Evolutionary conservation across 305 asterid genomes (phyloP).

Genomic region (Solanum hybrid): DNA sequence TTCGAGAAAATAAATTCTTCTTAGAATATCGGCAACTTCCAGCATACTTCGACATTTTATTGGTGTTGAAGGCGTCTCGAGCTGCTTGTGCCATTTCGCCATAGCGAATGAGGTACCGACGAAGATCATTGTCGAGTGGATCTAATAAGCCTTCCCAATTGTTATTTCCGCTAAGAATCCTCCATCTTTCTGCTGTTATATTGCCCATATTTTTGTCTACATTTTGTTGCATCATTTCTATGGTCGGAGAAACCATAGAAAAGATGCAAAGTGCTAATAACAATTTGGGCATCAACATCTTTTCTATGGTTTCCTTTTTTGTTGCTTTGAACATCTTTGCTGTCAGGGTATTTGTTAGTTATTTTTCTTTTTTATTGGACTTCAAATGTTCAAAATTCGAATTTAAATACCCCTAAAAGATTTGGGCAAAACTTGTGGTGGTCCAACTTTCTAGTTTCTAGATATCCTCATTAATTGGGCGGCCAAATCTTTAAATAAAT

Average conservation of each 20-base stretch:
- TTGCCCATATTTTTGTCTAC: not conserved
- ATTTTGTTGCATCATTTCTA: not conserved
- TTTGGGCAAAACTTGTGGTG: not conserved
- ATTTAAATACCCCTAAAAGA: not conserved
- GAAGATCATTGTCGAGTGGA: slow-evolving; percentile 56
- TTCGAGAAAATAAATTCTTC: slow-evolving; percentile 20
- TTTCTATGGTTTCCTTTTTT: not conserved
- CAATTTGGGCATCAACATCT: not conserved
- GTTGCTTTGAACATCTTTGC: not conserved
- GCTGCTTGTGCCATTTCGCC: slow-evolving; percentile 65
- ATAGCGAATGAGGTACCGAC: slow-evolving; percentile 49
- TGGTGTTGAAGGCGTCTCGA: slow-evolving; percentile 56
- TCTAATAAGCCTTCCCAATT: slow-evolving; percentile 53
- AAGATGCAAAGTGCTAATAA: not conserved
- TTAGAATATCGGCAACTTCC: slow-evolving; percentile 45
- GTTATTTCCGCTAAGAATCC: slow-evolving; percentile 41
- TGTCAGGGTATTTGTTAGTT: not conserved
- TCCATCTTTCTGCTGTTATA: slow-evolving; percentile 36
- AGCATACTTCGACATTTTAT: slow-evolving; percentile 50
- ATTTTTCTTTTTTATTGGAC: not conserved
- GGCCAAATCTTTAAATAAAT: not conserved
- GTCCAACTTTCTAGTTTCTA: not conserved
- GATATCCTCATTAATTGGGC: not conserved
- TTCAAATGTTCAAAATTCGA: not conserved
- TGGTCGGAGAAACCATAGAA: not conserved